These are phyloP conservation scores for Aspergillus olivimuriae DNA, from an alignment of 495 filamentous ascomycete genomes.

Conservation along the genomic window DNA sequence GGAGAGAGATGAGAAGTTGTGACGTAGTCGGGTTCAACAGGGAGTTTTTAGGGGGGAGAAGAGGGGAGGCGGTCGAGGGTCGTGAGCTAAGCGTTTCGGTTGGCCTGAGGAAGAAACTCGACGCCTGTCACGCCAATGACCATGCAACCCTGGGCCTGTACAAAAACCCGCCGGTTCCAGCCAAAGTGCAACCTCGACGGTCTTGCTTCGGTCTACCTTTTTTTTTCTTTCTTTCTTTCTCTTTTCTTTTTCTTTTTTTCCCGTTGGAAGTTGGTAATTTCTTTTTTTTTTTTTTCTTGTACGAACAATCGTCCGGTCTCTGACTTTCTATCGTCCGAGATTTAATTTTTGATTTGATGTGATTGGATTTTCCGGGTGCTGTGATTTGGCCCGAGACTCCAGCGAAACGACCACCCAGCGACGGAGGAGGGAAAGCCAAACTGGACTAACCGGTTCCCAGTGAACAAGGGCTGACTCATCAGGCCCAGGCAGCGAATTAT, in stretches of 20 bases:
- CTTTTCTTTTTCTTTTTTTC: conserved; percentile 3
- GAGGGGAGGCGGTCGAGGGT: conserved; percentile 21
- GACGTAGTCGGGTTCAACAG: conserved; percentile 30
- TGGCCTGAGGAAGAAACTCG: conserved; percentile 8
- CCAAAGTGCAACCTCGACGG: conserved; percentile 13
- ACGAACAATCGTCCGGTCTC: conserved; percentile 1
- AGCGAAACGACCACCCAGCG: too few species aligned
- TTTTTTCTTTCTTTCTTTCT: neutral
- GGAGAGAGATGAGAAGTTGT: conserved; percentile 23
- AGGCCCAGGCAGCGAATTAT: conserved; percentile 13
- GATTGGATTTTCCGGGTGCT: too few species aligned
- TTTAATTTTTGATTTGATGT: too few species aligned
- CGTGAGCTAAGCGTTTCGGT: conserved; percentile 17
- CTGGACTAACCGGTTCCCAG: too few species aligned
- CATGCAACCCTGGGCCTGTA: conserved; percentile 20
- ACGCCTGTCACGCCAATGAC: conserved; percentile 15
- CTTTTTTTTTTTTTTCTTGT: neutral
- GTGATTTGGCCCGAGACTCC: too few species aligned
- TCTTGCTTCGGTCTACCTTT: neutral
- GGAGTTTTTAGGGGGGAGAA: conserved; percentile 21
- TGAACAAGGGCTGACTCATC: too few species aligned
- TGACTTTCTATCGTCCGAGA: too few species aligned
- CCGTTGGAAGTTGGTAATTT: neutral
- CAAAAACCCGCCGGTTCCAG: conserved; percentile 17
- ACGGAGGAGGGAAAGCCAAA: too few species aligned